A percentile compares a stretch with the other conserved stretches of the same genome.
Conservation (phyloP, 2,329 filamentous ascomycete species). For the Neurospora sp. region DNA sequence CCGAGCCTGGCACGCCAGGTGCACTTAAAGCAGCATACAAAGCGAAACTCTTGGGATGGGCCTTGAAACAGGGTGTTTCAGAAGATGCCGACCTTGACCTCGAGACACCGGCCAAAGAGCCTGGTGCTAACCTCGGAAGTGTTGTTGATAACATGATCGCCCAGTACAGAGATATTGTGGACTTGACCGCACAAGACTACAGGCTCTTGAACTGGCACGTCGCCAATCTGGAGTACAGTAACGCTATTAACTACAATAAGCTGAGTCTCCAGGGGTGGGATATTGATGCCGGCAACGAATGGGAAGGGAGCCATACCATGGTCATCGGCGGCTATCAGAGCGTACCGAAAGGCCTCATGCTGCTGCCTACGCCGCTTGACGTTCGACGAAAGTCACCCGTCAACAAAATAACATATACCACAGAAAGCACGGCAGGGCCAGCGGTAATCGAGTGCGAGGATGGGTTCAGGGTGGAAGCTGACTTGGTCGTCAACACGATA, state of each 20-base stretch:
- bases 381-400: slow-evolving; percentile 67
- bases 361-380: slow-evolving; percentile 66
- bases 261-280: slow-evolving; percentile 91
- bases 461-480: slow-evolving; percentile 69
- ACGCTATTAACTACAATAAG: slow-evolving; percentile 77
- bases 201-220: slow-evolving; percentile 95
- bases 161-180: slow-evolving; percentile 76
- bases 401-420: slow-evolving; percentile 58
- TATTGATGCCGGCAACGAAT: slow-evolving; percentile 95
- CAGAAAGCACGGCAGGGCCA: slow-evolving; percentile 33
- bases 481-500: slow-evolving; percentile 82
- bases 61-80: slow-evolving; percentile 53
- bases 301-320: slow-evolving; percentile 89
- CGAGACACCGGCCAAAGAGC: slow-evolving; percentile 50
- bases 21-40: slow-evolving; percentile 67
- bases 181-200: slow-evolving; percentile 78
- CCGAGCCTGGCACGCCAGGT: slow-evolving; percentile 58
- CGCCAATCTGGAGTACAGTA: slow-evolving; percentile 95
- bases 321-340: slow-evolving; percentile 90
- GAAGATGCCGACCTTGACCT: slow-evolving; percentile 63
- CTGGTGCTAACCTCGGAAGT: slow-evolving; percentile 71
- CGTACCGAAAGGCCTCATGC: slow-evolving; percentile 76
- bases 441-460: slow-evolving; percentile 66
- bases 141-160: slow-evolving; percentile 85
- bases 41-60: slow-evolving; percentile 75